Percentiles rank a stretch among this genome's conserved stretches.
These are phyloP conservation scores for Fennellomyces sp. DNA, from an alignment of 371 early-diverging fungal genomes.

Conservation along the genomic window DNA sequence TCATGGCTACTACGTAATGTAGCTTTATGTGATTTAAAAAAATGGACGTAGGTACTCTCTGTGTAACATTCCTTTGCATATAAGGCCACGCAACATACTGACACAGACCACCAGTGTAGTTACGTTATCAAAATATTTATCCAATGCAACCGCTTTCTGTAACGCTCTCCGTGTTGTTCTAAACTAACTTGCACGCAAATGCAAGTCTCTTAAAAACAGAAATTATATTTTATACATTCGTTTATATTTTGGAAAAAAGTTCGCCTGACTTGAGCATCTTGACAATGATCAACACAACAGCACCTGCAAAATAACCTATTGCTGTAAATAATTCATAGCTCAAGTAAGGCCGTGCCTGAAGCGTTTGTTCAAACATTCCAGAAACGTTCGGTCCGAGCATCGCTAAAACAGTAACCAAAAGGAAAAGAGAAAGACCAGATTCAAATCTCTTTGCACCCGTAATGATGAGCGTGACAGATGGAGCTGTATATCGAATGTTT, in stretches of 20 bases:
- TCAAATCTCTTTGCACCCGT: conserved; percentile 23
- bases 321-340: conserved; percentile 23
- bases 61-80: too few species aligned
- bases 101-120: too few species aligned
- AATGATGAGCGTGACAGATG: conserved; percentile 19
- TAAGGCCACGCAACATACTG: too few species aligned
- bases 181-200: too few species aligned
- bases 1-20: too few species aligned
- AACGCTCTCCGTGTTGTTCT: too few species aligned
- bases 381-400: conserved; percentile 31
- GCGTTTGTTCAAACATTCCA: conserved; percentile 15
- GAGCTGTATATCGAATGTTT: too few species aligned
- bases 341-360: conserved; percentile 11
- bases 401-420: conserved; percentile 14
- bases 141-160: too few species aligned
- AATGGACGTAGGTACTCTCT: too few species aligned
- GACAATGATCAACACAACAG: neutral
- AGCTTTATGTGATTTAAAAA: too few species aligned
- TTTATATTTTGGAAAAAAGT: neutral
- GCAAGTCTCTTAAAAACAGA: neutral
- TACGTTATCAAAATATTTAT: too few species aligned
- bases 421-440: conserved; percentile 21
- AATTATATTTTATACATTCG: too few species aligned
- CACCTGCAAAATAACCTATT: conserved; percentile 9
- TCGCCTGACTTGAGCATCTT: neutral